Evolutionary conservation across 257 asterid species (phyloP).

Genomic region (Penstemon newberryi): DNA sequence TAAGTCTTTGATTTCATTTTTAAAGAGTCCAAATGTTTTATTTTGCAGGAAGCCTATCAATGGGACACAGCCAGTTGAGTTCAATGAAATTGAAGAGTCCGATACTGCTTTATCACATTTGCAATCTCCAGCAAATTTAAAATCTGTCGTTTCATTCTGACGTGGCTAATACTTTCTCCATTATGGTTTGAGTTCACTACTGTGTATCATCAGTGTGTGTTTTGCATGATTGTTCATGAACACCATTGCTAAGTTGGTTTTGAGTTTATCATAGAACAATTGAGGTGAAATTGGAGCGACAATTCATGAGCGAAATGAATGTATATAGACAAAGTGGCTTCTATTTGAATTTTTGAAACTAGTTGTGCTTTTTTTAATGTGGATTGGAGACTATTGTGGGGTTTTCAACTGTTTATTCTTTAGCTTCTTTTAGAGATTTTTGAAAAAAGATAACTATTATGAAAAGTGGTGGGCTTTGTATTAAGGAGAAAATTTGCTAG

Average conservation of each 20-base stretch:
- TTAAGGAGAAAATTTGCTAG: too few relatives aligned
- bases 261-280: slow-evolving; percentile 15
- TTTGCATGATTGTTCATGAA: slow-evolving; percentile 21
- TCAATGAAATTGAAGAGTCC: slow-evolving; percentile 51
- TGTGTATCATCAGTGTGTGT: slow-evolving; percentile 22
- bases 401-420: too few relatives aligned
- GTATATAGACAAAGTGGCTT: slow-evolving; percentile 31
- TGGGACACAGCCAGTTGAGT: slow-evolving; percentile 36
- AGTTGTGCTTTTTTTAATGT: too few relatives aligned
- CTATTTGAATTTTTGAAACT: neutral
- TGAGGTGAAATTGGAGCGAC: slow-evolving; percentile 22
- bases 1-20: neutral
- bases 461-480: too few relatives aligned
- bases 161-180: slow-evolving; percentile 8
- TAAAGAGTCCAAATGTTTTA: neutral
- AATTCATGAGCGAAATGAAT: slow-evolving; percentile 19
- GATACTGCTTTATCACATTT: slow-evolving; percentile 59
- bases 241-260: slow-evolving; percentile 21
- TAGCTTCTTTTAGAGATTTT: too few relatives aligned
- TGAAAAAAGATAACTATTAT: too few relatives aligned
- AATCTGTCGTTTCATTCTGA: slow-evolving; percentile 48
- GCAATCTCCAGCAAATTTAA: slow-evolving; percentile 41
- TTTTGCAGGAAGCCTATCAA: slow-evolving; percentile 44
- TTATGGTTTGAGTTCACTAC: slow-evolving; percentile 22
- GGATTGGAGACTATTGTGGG: too few relatives aligned